Evolutionary conservation across 202 grass and related monocot genomes (phyloP), one percentile per base, ranked within the genome.

Genomic region (Carex arenaria): DNA sequence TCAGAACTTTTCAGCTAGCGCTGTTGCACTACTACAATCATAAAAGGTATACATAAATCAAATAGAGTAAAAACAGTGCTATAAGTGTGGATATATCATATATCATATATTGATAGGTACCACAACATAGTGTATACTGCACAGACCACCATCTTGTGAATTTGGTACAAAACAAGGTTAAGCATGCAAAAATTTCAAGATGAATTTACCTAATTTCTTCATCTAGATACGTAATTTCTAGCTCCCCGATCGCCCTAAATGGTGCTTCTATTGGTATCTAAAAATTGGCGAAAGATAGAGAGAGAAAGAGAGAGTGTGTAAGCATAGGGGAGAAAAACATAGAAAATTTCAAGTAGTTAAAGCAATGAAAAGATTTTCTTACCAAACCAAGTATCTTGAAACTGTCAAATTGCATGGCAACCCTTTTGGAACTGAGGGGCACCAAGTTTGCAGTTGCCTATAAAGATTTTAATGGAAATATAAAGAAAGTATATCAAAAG

Each of bases 381-480:
- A 98, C 95, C 86, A 98, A 87, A 84, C 89, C 88, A 91, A 98
- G 88, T 93, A 98, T 93, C 88, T 94, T 98, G 92, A 94, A 94
- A 87, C 89, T 89, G 80, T 98, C 95, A 85, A 94, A 98, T 61
- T 28, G 61, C 74, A 94, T 92, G 3, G 80, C 86, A 22, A 98
- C 95, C 85, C 67, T 93, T 85, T 83, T 93, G 71, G 86, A 14
- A 91, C 61, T 91, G 42, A 98, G 79, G 70, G 95, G 95, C 26
- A 85, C 77, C 84, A 98, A 87, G 47, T 98, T 94, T 52, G 95
- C 92, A 65, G 92, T 98, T 80, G 94, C 90, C 95, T 98, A 85
- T 38, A 91, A 91, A 92, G 74, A 61, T 72, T 73, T 31, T 43
- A 52, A 53, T n/a, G 18, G 23, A 81, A 84, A 88, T n/a, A 22